A percentile compares a stretch with the other conserved stretches of the same genome.
Conservation (phyloP, 2,329 filamentous ascomycete genomes). For the Talaromyces sp. region DNA sequence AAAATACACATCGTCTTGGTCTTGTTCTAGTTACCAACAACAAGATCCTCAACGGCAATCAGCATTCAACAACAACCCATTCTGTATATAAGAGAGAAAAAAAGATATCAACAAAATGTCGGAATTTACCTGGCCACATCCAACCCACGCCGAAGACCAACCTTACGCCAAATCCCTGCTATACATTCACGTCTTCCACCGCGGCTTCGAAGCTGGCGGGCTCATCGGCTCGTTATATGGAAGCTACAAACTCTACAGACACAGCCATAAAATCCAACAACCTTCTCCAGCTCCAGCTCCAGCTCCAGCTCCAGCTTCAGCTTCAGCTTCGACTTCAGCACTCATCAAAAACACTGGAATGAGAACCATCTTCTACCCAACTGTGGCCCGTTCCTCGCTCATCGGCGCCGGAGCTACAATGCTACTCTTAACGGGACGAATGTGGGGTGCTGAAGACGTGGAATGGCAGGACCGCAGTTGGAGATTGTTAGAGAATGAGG, state of each 20-base stretch:
- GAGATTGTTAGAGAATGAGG: constrained; percentile 57
- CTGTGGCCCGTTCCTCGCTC: constrained; percentile 46
- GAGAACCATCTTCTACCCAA: constrained; percentile 41
- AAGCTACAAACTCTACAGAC: neutral
- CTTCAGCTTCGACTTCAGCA: no score
- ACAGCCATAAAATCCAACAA: neutral
- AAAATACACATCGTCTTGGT: no score
- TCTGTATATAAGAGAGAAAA: neutral
- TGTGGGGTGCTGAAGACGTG: constrained; percentile 56
- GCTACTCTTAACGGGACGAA: constrained; percentile 46
- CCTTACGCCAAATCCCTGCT: constrained; percentile 54
- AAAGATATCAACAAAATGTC: constrained; percentile 20
- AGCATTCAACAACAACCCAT: no score
- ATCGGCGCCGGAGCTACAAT: constrained; percentile 46
- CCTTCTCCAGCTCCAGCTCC: neutral
- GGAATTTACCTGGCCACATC: constrained; percentile 45
- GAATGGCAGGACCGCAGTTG: constrained; percentile 64
- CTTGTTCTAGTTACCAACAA: neutral
- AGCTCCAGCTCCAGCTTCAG: no score
- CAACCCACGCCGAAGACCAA: constrained; percentile 62
- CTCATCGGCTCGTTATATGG: constrained; percentile 46
- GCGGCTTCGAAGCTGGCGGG: constrained; percentile 53
- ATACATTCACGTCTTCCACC: constrained; percentile 57
- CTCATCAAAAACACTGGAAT: constrained; percentile 5
- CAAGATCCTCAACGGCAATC: no score